Evolutionary conservation across 2,329 filamentous ascomycete species (phyloP), one percentile per base, ranked within the genome.

Genomic region (Fusarium sororula): DNA sequence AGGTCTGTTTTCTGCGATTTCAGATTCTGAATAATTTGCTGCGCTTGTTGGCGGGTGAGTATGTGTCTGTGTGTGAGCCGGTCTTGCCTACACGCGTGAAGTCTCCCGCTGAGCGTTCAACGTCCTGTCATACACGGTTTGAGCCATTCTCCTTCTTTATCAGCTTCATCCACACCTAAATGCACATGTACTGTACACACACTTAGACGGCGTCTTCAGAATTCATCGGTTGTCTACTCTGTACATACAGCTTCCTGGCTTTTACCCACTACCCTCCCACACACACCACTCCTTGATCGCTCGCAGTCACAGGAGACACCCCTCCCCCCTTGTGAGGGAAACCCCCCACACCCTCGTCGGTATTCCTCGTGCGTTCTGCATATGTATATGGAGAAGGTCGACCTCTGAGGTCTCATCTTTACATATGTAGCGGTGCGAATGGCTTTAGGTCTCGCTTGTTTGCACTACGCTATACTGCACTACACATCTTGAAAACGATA

Each of bases 351-450:
- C 75, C 76, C 75, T 75, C 66, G 68, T 66, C 72, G 76, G 74
- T 78, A 77, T 68, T 76, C 75, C 72, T 77, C 76, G 68, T 78
- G 74, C 73, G 60, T 63, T 57, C 70, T 78, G 68, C 74, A 73
- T 73, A 70, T 72, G 72, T 78, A 77, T 65, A 75, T 74, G 67
- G 70, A 72, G 70, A 72, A 72, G 66, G 54, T 73, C 75, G 57
- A 71, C 74, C 70, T 74, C 64, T 65, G 48, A 61, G 71, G 67
- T 59, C 73, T 77, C 72, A 69, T 71, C 66, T 74, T 63, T 76
- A 76, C 76, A 78, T 77, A 77, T 78, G 69, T 78, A 78, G 68
- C 67, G 67, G 67, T 72, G 69, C 65, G 66, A 63, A 77, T 71
- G 73, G 64, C 75, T 75, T 63, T 56, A 68, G 72, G 62, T 76